Percentiles rank a stretch among this genome's conserved stretches.
Evolutionary conservation across 495 filamentous ascomycete genomes (phyloP).

Genomic region (Aspergillus mulundensis): DNA sequence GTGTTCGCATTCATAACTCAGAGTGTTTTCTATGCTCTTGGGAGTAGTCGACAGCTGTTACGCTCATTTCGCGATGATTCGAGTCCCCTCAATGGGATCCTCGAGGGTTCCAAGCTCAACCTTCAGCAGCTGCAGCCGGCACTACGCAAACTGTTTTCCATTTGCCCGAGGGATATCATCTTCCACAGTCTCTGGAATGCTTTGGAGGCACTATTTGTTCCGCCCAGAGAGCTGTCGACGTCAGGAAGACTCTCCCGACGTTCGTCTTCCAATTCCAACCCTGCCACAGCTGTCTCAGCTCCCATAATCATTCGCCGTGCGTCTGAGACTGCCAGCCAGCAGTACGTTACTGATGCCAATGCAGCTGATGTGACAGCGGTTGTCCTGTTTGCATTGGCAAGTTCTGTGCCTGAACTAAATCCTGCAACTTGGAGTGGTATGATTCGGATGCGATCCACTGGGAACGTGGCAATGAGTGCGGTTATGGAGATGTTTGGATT

Average conservation of each 20-base stretch:
- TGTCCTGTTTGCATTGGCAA: slow-evolving; percentile 53
- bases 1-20: slow-evolving; percentile 62
- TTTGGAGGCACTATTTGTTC: slow-evolving; percentile 61
- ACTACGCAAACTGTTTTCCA: slow-evolving; percentile 30
- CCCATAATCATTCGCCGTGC: slow-evolving; percentile 27
- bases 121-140: slow-evolving; percentile 30
- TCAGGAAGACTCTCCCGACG: slow-evolving; percentile 33
- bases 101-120: slow-evolving; percentile 23
- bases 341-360: slow-evolving; percentile 49
- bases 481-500: slow-evolving; percentile 35
- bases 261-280: slow-evolving; percentile 33
- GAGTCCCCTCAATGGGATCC: slow-evolving; percentile 10
- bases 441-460: slow-evolving; percentile 48
- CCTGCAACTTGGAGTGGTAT: slow-evolving; percentile 47
- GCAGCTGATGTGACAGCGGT: slow-evolving; percentile 55
- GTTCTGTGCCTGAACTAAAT: slow-evolving; percentile 45
- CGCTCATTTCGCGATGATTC: slow-evolving; percentile 56
- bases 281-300: slow-evolving; percentile 18
- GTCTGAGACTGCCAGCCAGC: slow-evolving; percentile 25
- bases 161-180: slow-evolving; percentile 51
- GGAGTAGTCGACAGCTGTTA: slow-evolving; percentile 59
- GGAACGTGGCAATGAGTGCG: slow-evolving; percentile 47
- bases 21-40: slow-evolving; percentile 68
- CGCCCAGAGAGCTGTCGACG: slow-evolving; percentile 52
- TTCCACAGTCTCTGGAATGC: slow-evolving; percentile 77